phyloP scores from a whole-genome alignment of 805 yeast species.

The Maudiozyma saulgeensis region DNA sequence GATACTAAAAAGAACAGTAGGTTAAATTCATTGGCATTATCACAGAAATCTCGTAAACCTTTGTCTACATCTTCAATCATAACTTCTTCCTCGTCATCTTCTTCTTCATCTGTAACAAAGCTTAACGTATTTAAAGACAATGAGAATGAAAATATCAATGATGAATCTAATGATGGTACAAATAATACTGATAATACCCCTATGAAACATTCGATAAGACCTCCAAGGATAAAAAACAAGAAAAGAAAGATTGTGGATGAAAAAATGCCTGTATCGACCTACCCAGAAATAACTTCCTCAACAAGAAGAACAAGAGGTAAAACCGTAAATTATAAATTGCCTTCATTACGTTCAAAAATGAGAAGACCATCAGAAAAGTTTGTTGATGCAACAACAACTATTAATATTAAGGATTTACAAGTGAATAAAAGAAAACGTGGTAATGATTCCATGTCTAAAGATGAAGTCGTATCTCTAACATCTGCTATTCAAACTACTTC shows the following conservation, averaged over 20 bases:
- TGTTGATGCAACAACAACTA: conserved; percentile 48
- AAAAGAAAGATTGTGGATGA: conserved; percentile 30
- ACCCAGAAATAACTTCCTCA: conserved; percentile 3
- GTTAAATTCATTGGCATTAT: too few relatives aligned
- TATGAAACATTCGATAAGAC: conserved; percentile 24
- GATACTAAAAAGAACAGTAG: background rate
- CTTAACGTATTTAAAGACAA: conserved; percentile 19
- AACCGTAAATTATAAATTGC: conserved; percentile 56
- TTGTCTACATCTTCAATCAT: background rate
- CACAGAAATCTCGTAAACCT: background rate
- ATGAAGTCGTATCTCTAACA: too few relatives aligned
- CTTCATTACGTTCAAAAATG: conserved; percentile 59
- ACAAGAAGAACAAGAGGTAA: conserved; percentile 43
- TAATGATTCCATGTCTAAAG: background rate
- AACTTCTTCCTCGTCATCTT: background rate
- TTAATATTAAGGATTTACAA: conserved; percentile 28
- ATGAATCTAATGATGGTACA: background rate
- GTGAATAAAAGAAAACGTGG: conserved; percentile 10
- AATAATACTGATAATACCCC: background rate
- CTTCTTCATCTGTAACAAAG: conserved; percentile 15
- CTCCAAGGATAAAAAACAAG: conserved; percentile 19
- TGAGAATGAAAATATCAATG: background rate
- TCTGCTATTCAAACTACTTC: too few relatives aligned
- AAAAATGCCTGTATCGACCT: conserved; percentile 29
- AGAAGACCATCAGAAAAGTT: conserved; percentile 53